Evolutionary conservation across 192 early-diverging fungal species (phyloP).

Genomic region (Pilobolus umbonatus): DNA sequence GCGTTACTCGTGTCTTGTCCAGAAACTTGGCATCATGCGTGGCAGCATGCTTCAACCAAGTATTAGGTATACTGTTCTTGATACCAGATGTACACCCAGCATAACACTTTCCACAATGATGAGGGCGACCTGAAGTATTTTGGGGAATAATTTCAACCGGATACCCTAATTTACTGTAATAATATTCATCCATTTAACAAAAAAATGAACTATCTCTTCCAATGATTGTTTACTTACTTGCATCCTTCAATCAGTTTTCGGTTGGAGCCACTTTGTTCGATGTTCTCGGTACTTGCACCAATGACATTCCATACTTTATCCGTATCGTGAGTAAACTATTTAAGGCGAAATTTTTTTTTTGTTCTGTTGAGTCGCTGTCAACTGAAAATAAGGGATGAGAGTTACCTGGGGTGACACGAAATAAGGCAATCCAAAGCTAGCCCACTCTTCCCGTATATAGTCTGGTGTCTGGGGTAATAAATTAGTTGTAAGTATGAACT

Average conservation of each 20-base stretch:
- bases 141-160: conserved; percentile 56
- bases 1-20: conserved; percentile 53
- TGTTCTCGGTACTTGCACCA: conserved; percentile 44
- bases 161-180: conserved; percentile 48
- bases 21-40: conserved; percentile 56
- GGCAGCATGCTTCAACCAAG: conserved; percentile 65
- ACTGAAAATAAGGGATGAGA: background rate
- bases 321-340: conserved; percentile 35
- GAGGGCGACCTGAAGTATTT: conserved; percentile 50
- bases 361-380: background rate
- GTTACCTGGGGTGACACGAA: conserved; percentile 35
- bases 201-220: background rate
- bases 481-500: no score
- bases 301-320: conserved; percentile 50
- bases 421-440: conserved; percentile 48
- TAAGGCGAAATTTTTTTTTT: background rate
- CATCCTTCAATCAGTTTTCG: conserved; percentile 62
- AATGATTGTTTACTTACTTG: conserved; percentile 22
- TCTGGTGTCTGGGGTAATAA: conserved; percentile 56
- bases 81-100: conserved; percentile 63
- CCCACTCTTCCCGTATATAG: conserved; percentile 71
- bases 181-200: background rate
- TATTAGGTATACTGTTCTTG: conserved; percentile 62
- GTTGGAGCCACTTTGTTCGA: conserved; percentile 61
- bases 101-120: conserved; percentile 62